Base-by-base conservation (phyloP, 805 yeast species). In the Candida xyloterini region DNA sequence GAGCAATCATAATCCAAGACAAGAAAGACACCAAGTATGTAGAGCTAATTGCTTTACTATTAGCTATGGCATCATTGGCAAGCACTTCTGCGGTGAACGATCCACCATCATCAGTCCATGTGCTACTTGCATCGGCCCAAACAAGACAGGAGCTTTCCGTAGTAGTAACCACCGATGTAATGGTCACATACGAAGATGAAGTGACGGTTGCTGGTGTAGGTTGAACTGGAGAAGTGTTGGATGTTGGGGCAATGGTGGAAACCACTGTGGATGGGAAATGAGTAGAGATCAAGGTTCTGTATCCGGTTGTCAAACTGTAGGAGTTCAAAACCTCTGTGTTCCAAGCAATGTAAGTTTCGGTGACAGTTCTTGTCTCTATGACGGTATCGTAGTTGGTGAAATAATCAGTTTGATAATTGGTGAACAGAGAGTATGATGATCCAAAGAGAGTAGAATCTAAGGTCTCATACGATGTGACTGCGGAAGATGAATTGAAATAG, bases 271-370 rank as follows among this genome's bases (percentile, higher is more conserved):
- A 20, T 8, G 53, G 50, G 13, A 32, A 30, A 36, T 47, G 39
- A 3, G 53, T 50, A 4, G 51, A 44, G 2, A 38, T 30, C 14
- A 47, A 15, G 9, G 48, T 45, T 5, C 32, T 22, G 28, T 39
- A 41, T 10, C 46, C 50, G 3, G 50, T 47, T 14, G 35, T 35
- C 16, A 41, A 18, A 24, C 44, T 40, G 38, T 36, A 23, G 2
- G 48, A 44, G 8, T 34, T 42, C 11, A 42, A 16, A 7, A 28
- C 41, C 3, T 33, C 26, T 7, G 44, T 39, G 10, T 43, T 33
- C 47, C 46, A 47, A 10, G 33, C 42, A 33, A 44, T 29, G 34
- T 47, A 50, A 7, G 49, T 47, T 5, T 30, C 30, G 11, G 55
- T 46, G 18, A 44, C 42, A 13, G 41, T 36, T 3, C 35, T 15